Base-by-base conservation (phyloP, 352 stramenopile genomes). In the Phytophthora pistaciae region DNA sequence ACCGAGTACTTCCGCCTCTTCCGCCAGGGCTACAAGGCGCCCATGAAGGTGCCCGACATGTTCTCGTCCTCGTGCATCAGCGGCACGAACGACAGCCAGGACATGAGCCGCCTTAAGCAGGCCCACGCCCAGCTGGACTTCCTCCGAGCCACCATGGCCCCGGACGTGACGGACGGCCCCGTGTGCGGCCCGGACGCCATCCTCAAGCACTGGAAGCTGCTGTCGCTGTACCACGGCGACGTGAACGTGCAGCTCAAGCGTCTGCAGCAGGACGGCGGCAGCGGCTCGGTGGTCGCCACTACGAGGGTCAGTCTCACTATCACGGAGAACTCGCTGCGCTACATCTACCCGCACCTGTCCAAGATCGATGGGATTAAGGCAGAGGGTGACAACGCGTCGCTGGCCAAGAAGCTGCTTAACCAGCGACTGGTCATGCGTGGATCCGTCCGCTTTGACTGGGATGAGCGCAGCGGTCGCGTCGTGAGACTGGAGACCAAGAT, bases 381-480 rank as follows among this genome's bases (percentile, higher is more conserved):
- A 6, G 40, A 55, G 1, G 29, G 46, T 3, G 64, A 16, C 5
- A 46, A 18, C 42, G 14, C 6, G 20, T n/a, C 16, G 2, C n/a
- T 21, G 16, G 18, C 42, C 31, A 60, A 29, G 3, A 68, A 40
- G 14, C 46, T 74, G 16, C 13, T 64, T 36, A 53, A 70, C 54
- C 44, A 65, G 38, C 52, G 66, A 5, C 1, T 74, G n/a, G 25
- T 36, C 10, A 2, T 70, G 42, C 27, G 33, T 5, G 60, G 67
- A 21, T 70, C 67, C 1, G 55, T 70, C 2, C 46, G 38, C 11
- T 74, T 74, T 11, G 44, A 66, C 67, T 74, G 61, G 67, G 67
- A 70, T 10, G 13, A 25, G 1, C 11, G 29, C 20, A 52, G 10
- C 7, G 44, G 55, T 21, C 61, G 55, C 1, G 67, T 74, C 1